A percentile compares a stretch with the other conserved stretches of the same genome.
These are phyloP conservation scores for Aschersonia sp. DNA, from an alignment of 2,329 filamentous ascomycete species.

Conservation along the genomic window DNA sequence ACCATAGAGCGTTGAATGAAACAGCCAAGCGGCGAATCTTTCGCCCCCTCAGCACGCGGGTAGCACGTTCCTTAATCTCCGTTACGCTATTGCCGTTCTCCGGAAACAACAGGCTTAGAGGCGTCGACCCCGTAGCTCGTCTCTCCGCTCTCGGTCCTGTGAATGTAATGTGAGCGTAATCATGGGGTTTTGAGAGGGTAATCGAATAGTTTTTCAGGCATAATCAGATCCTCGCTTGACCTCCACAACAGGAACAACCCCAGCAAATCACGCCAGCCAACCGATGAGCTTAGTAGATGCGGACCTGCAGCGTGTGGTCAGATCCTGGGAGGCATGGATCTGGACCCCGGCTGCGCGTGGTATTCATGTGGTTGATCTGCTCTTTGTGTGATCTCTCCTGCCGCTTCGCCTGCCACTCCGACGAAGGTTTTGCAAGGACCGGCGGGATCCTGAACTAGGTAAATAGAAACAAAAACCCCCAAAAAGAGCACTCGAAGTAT, in stretches of 20 bases:
- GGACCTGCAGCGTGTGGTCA: conserved; percentile 5
- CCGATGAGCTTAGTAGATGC: conserved; percentile 7
- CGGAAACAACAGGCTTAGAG: neutral
- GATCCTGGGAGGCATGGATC: conserved; percentile 4
- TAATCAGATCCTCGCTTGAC: conserved; percentile 6
- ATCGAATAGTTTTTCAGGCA: conserved; percentile 2
- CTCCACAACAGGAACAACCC: neutral
- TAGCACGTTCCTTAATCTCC: neutral
- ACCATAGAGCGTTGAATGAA: neutral
- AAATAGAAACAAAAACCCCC: too few relatives aligned
- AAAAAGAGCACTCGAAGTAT: too few relatives aligned
- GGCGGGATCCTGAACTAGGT: too few relatives aligned
- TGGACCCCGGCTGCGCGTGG: conserved; percentile 3
- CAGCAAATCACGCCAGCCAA: neutral
- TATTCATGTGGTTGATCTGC: neutral
- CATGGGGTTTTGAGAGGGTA: conserved; percentile 3
- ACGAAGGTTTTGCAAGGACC: too few relatives aligned
- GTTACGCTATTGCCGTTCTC: neutral
- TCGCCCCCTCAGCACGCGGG: neutral
- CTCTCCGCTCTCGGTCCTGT: neutral
- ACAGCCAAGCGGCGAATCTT: neutral
- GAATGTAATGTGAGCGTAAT: conserved; percentile 5
- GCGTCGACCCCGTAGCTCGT: neutral
- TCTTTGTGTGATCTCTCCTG: neutral
- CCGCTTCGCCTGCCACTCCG: too few relatives aligned